Percentiles rank a stretch among this genome's conserved stretches.
Conservation (phyloP, 169 alveolate genomes). For the Perkinsus chesapeaki region DNA sequence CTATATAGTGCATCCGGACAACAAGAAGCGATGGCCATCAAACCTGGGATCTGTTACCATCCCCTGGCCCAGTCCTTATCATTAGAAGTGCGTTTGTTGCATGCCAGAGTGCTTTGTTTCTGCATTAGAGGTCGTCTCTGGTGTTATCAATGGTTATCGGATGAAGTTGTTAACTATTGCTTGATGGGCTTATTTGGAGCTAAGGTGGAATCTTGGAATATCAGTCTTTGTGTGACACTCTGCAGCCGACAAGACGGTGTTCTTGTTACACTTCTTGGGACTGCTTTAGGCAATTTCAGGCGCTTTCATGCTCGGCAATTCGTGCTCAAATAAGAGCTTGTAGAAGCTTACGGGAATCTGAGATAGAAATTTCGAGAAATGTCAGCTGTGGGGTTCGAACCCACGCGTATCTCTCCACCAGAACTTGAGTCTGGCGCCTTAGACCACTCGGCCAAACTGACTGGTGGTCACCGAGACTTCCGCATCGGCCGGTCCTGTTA, state of each 20-base stretch:
- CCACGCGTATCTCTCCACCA: slow-evolving; percentile 1
- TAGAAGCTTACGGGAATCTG: too few relatives aligned
- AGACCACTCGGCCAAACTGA: slow-evolving; percentile 5
- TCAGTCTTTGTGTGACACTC: too few relatives aligned
- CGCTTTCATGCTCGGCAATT: too few relatives aligned
- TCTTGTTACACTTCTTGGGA: too few relatives aligned
- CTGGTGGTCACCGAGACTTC: not conserved
- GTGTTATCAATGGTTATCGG: too few relatives aligned
- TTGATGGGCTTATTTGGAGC: too few relatives aligned
- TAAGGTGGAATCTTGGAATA: too few relatives aligned
- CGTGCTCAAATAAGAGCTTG: too few relatives aligned
- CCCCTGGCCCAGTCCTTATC: not conserved
- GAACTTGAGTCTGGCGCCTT: slow-evolving; percentile 5
- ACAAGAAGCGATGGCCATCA: not conserved
- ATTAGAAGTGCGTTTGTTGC: not conserved
- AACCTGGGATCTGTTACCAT: not conserved
- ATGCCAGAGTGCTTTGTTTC: not conserved
- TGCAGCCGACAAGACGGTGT: too few relatives aligned
- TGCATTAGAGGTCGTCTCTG: not conserved
- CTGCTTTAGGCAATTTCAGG: too few relatives aligned
- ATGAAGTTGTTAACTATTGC: too few relatives aligned
- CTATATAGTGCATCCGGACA: not conserved
- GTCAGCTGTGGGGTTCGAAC: slow-evolving; percentile 6
- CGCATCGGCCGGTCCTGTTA: not conserved
- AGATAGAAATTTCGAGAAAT: not conserved